Percentiles rank a stretch among this genome's conserved stretches.
These are phyloP conservation scores for Podaxis sp. DNA, from an alignment of 768 basidiomycete genomes.

Conservation along the genomic window DNA sequence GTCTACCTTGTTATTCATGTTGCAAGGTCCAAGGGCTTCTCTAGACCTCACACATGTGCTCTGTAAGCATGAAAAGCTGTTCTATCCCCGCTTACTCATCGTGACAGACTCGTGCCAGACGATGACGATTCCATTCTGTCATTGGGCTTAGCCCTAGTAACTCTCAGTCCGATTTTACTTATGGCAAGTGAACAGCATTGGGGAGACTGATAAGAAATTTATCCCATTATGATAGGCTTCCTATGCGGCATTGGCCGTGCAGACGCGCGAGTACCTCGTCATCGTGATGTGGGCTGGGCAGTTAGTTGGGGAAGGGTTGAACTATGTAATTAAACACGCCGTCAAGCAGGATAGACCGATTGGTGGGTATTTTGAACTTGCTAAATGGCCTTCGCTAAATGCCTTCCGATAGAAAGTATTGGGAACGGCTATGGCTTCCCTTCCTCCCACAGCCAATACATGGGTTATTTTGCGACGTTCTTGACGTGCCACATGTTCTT, in stretches of 20 bases:
- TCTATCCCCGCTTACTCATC: neutral
- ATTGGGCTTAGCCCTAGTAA: slow-evolving; percentile 57
- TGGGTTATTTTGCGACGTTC: slow-evolving; percentile 85
- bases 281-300: slow-evolving; percentile 86
- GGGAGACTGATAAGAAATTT: neutral
- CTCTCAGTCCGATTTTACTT: slow-evolving; percentile 67
- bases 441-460: slow-evolving; percentile 87
- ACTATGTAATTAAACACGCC: slow-evolving; percentile 63
- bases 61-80: slow-evolving; percentile 38
- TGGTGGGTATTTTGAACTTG: slow-evolving; percentile 36
- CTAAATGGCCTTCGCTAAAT: neutral
- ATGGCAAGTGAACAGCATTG: slow-evolving; percentile 45
- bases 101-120: slow-evolving; percentile 37
- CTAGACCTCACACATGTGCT: slow-evolving; percentile 68
- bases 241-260: slow-evolving; percentile 71
- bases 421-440: slow-evolving; percentile 84
- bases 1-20: slow-evolving; percentile 7
- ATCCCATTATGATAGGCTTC: slow-evolving; percentile 51
- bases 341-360: slow-evolving; percentile 70
- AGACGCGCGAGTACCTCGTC: slow-evolving; percentile 77
- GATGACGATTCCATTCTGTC: slow-evolving; percentile 60
- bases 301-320: slow-evolving; percentile 65
- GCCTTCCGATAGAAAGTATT: slow-evolving; percentile 39
- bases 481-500: slow-evolving; percentile 70
- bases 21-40: slow-evolving; percentile 40